Conservation (phyloP, 345 rosid species). For the Excoecaria cochinchinensis region DNA sequence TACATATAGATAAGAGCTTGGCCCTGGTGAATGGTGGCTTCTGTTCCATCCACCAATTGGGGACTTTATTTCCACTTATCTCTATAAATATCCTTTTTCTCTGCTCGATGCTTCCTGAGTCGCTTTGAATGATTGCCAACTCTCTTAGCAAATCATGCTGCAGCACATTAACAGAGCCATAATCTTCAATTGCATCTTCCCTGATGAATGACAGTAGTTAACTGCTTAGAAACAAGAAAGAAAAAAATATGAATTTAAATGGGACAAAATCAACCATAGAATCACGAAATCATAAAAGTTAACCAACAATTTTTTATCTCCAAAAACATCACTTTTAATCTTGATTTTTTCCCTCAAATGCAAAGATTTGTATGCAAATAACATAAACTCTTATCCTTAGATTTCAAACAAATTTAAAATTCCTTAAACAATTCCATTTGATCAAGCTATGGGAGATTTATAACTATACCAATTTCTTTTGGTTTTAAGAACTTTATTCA, state of each 20-base stretch:
- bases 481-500: neutral
- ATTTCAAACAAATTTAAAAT: neutral
- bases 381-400: no score
- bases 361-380: no score
- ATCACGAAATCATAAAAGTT: neutral
- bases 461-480: neutral
- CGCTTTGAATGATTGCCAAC: conserved; percentile 28
- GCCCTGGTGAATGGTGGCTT: conserved; percentile 3
- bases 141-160: conserved; percentile 37
- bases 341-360: no score
- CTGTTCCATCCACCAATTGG: conserved; percentile 18
- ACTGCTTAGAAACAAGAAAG: neutral
- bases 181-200: conserved; percentile 23
- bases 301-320: neutral
- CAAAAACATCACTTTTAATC: neutral
- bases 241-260: no score
- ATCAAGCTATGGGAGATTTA: neutral
- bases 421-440: neutral
- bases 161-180: conserved; percentile 15
- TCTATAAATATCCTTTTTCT: conserved; percentile 24
- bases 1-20: conserved; percentile 25
- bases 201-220: conserved; percentile 13
- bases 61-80: conserved; percentile 8
- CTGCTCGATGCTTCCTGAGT: conserved; percentile 4
- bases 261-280: neutral